Base-by-base conservation (phyloP, 306 rosid genomes). In the Geum urbanum region DNA sequence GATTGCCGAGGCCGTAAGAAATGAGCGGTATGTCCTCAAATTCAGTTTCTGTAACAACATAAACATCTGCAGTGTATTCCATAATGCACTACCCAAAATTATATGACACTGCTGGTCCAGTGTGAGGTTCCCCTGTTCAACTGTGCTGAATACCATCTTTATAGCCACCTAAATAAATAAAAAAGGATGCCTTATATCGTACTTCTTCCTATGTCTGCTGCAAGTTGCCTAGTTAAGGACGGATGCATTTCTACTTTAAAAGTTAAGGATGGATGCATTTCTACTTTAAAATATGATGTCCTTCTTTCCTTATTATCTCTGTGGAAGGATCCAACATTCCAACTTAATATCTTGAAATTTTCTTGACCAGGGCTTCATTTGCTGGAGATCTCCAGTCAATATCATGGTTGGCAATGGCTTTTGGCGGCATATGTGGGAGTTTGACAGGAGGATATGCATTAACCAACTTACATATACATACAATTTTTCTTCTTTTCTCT, bases 1-100 rank as follows among this genome's bases (percentile, higher is more conserved):
- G 97, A 86, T 88, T 72, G 97, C 97, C 14, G 97, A 91, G 78
- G 95, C 97, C 61, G 95, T 81, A 64, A 76, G 97, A 84, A 46
- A 66, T 71, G 95, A 91, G 56, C 73, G 76, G 97, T 91, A 82
- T 69, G 87, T 76, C 46, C 70, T 52, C 79, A 55, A 53, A 27
- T 60, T 58, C 41, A 70, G 59, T 83, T 72, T 69, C 49, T 52
- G 18, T 47, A 15, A 22, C 46, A 37, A 35, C 47, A 56, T 51
- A 51, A 40, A 68, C 22, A 8, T 22, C 16, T 66, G 16, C 19
- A 67, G 58, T 18, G 55, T 24, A 6, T 48, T 22, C 16, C 44
- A 35, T 16, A 54, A 43, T 50, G 66, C 66, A 49, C 60, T 72
- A 66, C 32, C 56, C 6, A 13, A 53, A n/a, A 11, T 11, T 54